Percentiles rank a stretch among this genome's conserved stretches.
These are phyloP conservation scores for Russula sp. DNA, from an alignment of 768 basidiomycete species.

Conservation along the genomic window DNA sequence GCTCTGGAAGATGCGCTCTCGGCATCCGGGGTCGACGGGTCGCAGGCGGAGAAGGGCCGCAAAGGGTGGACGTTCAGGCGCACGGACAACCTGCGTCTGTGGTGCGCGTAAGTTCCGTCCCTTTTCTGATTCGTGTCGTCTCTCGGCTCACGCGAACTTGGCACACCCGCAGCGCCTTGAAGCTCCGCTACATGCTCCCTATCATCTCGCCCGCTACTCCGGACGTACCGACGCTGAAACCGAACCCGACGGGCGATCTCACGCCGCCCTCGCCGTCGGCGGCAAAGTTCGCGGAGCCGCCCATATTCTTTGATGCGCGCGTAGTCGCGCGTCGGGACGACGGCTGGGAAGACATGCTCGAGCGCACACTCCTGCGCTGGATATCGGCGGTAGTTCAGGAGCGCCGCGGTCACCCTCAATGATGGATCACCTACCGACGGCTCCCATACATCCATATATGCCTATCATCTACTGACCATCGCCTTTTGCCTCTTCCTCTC, in stretches of 20 bases:
- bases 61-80: slow-evolving; percentile 80
- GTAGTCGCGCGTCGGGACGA: slow-evolving; percentile 65
- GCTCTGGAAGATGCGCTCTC: slow-evolving; percentile 51
- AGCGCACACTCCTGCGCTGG: slow-evolving; percentile 58
- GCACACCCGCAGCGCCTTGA: slow-evolving; percentile 52
- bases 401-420: slow-evolving; percentile 31
- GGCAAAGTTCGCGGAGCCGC: slow-evolving; percentile 37
- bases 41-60: slow-evolving; percentile 37
- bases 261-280: slow-evolving; percentile 30
- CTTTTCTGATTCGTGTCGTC: not conserved
- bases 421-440: not conserved
- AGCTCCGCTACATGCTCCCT: slow-evolving; percentile 73
- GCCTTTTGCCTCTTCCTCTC: not conserved
- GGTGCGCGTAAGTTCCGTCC: slow-evolving; percentile 70
- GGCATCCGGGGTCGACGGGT: slow-evolving; percentile 31
- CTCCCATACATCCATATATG: not conserved
- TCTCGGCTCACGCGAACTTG: not conserved
- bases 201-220: slow-evolving; percentile 49
- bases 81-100: slow-evolving; percentile 79
- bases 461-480: slow-evolving; percentile 6
- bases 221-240: slow-evolving; percentile 28
- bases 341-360: slow-evolving; percentile 81
- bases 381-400: slow-evolving; percentile 64
- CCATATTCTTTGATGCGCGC: slow-evolving; percentile 64
- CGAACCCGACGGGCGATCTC: slow-evolving; percentile 20